Evolutionary conservation across 768 basidiomycete species (phyloP).

Genomic region (Aureoboletus auriporus): DNA sequence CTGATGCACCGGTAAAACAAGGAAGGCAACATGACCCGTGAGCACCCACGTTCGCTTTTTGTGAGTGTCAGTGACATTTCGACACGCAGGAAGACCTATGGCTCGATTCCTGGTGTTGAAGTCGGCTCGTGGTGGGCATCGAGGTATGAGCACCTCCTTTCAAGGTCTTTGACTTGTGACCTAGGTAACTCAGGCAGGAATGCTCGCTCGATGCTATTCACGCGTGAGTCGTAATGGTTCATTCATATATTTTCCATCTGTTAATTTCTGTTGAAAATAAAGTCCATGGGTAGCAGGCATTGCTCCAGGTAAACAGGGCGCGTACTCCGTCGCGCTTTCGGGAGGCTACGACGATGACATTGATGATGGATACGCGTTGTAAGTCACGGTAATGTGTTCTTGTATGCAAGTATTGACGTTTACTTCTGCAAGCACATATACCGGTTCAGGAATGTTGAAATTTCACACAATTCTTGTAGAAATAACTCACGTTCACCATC

Average conservation of each 20-base stretch:
- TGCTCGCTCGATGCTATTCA: constrained; percentile 81
- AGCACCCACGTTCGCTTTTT: constrained; percentile 1
- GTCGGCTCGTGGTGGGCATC: constrained; percentile 85
- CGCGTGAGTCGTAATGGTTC: constrained; percentile 52
- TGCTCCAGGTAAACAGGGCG: constrained; percentile 53
- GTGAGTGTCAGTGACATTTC: constrained; percentile 19
- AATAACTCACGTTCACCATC: background rate
- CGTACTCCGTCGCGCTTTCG: constrained; percentile 82
- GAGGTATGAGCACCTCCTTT: constrained; percentile 36
- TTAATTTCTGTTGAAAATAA: background rate
- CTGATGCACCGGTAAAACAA: constrained; percentile 35
- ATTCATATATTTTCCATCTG: background rate
- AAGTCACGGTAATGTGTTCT: constrained; percentile 30
- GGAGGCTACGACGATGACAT: constrained; percentile 89
- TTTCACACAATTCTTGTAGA: background rate
- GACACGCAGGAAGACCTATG: constrained; percentile 63
- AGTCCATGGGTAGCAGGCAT: constrained; percentile 89
- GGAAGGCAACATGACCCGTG: constrained; percentile 34
- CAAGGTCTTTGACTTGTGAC: background rate
- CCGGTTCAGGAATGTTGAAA: constrained; percentile 57
- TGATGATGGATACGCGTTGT: constrained; percentile 81
- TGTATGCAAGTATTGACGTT: background rate
- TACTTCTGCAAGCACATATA: constrained; percentile 57
- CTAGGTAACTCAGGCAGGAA: constrained; percentile 34
- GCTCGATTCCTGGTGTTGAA: constrained; percentile 71